A percentile compares a stretch with the other conserved stretches of the same genome.
These are phyloP conservation scores for Populus alba DNA, from an alignment of 345 rosid genomes.

Conservation along the genomic window DNA sequence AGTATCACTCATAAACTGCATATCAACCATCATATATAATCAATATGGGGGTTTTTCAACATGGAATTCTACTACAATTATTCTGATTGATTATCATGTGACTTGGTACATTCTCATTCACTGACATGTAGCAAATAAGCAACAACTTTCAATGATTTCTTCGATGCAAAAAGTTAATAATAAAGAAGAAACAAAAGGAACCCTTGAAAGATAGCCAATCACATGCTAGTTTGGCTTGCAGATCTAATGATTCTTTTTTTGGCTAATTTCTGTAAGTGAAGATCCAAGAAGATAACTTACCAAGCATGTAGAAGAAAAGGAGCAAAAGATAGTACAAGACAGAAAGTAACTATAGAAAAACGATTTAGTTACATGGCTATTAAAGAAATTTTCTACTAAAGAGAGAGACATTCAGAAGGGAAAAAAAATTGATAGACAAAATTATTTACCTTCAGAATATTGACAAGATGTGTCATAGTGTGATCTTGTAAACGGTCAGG, in stretches of 20 bases:
- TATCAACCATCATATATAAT: neutral
- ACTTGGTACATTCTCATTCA: neutral
- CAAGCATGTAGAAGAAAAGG: neutral
- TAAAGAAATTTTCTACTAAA: neutral
- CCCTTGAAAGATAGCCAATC: neutral
- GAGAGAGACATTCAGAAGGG: conserved; percentile 3
- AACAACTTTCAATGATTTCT: neutral
- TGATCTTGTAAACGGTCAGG: conserved; percentile 84
- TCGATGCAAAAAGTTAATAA: neutral
- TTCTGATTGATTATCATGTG: neutral
- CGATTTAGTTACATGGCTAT: neutral
- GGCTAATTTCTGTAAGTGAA: neutral
- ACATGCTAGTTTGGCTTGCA: neutral
- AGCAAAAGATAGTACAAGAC: neutral
- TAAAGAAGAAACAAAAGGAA: neutral
- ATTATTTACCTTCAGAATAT: conserved; percentile 60
- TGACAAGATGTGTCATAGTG: conserved; percentile 48
- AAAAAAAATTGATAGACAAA: conserved; percentile 2
- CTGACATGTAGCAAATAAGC: neutral
- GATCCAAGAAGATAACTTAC: conserved; percentile 5
- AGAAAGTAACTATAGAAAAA: neutral
- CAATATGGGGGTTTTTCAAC: neutral
- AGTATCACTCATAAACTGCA: no score
- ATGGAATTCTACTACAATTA: neutral
- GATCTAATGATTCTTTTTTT: neutral